Percentiles rank a stretch among this genome's conserved stretches.
phyloP scores from a whole-genome alignment of 164 flowering plant genomes.

The Magnolia kwangsiensis region DNA sequence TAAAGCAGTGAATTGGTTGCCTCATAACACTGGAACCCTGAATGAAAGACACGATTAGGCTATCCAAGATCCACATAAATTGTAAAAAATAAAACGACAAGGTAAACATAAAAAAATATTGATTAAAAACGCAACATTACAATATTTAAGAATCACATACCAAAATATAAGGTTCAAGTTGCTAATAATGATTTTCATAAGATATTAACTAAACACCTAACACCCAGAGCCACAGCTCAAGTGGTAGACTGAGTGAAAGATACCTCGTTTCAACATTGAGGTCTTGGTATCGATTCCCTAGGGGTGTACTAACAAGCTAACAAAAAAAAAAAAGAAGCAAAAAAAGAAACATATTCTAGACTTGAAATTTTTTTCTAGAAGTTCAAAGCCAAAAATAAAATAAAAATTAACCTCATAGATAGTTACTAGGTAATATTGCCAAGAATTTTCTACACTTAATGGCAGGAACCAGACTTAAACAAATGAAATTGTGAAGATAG shows the following conservation, averaged over 20 bases:
- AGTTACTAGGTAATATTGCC: no score
- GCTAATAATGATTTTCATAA: not conserved
- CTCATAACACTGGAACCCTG: slow-evolving; percentile 62
- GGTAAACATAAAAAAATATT: not conserved
- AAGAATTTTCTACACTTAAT: not conserved
- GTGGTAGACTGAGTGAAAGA: no score
- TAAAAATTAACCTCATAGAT: not conserved
- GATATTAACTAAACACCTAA: not conserved
- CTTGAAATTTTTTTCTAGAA: slow-evolving; percentile 8
- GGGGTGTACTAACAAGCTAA: no score
- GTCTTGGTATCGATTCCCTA: no score
- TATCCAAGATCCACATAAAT: slow-evolving; percentile 37
- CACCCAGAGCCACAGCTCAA: no score
- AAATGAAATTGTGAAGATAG: slow-evolving; percentile 11
- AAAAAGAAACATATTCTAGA: not conserved
- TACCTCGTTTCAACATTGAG: no score
- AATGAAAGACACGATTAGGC: slow-evolving; percentile 75
- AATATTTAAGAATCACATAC: not conserved
- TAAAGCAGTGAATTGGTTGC: slow-evolving; percentile 66
- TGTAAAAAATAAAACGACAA: slow-evolving; percentile 6
- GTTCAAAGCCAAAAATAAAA: not conserved
- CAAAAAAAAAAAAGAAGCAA: not conserved
- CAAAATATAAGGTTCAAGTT: slow-evolving; percentile 7
- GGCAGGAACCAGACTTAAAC: slow-evolving; percentile 7
- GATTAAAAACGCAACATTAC: not conserved